Evolutionary conservation across 768 basidiomycete species (phyloP), one percentile per base, ranked within the genome.

Genomic region (Cyathus striatus): DNA sequence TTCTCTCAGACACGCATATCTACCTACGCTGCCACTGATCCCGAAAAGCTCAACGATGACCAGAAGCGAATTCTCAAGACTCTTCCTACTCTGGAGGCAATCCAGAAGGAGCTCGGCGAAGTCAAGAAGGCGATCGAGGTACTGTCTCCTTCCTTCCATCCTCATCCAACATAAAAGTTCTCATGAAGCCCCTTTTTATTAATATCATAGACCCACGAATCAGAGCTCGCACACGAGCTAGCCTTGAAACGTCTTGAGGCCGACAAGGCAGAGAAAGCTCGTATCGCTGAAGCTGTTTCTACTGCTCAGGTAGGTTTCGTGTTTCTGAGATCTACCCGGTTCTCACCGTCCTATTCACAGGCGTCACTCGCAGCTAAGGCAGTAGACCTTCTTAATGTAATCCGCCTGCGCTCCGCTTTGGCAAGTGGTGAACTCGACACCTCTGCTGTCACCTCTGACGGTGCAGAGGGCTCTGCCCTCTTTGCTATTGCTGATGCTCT

Each of bases 41-140:
- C 73, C 3, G 80, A 82, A 42, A 84, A 85, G 54, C 76, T 94
- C 42, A 90, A 95, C 49, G 88, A 91, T 32, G 93, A 95, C 62
- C 92, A 96, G 65, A 85, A 75, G 49, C 79, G 82, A 24, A 70
- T 76, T 2, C 53, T 93, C 41, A 85, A 79, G 49, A 81, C 77
- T 14, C 78, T 95, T 34, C 77, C 91, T 7, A 69, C 73, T 5
- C 69, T 94, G 17, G 90, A 94, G 55, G 86, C 82, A 7, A 70
- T 82, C 30, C 76, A 82, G 51, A 90, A 88, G 55, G 92, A 94
- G 53, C 65, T 95, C 12, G 81, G 78, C 20, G 92, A 93, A 44
- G 77, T 92, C 34, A 86, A 85, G 62, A 91, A 87, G 59, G 79
- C 75, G 32, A 73, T 93, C 48, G 90, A 95, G 78, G 92, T 91